Evolutionary conservation across 768 basidiomycete genomes (phyloP), one percentile per base, ranked within the genome.

Genomic region (Aureoboletus auriporus): DNA sequence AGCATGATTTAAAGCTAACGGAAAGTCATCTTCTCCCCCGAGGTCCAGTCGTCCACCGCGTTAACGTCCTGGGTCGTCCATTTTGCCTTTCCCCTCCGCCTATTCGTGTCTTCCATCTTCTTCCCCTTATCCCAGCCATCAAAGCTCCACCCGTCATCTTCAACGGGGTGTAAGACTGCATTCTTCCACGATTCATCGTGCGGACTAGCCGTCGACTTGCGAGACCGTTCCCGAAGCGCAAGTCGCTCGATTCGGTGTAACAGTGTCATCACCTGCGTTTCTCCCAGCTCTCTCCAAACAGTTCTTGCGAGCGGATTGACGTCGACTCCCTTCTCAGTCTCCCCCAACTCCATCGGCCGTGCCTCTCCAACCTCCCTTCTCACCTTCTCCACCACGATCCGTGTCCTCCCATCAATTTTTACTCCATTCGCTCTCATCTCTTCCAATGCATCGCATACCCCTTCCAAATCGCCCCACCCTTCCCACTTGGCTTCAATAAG

Each of bases 381-480:
- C 16, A 93, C 70, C 13, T 58, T 70, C 49, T 87, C 86, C 11
- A 84, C 75, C 14, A 92, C 61, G 26, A 69, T 69, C 10, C 78
- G 75, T 2, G 90, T 93, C 35, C 68, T 71, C 13, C 59, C 61
- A 58, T 93, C 83, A 36, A 78, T 68, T 31, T 73, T 75, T 11
- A 95, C 82, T 12, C 87, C 89, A 56, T 93, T 91, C 34, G 82
- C 73, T 20, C 71, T 66, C 92, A 96, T 94, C 64, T 94, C 93
- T 49, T 83, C 76, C 14, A 95, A 66, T 6, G 84, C 80, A 16
- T 79, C 76, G 44, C 78, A 78, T 0, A 93, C 83, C 26, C 86
- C 89, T 39, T 77, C 75, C 31, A 93, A 69, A 69, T 95, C 91
- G n/a, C 79, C 79, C 72, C 94, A 90, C 47, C 76, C 80, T 8